These are phyloP conservation scores for Leccinum imitatum DNA, from an alignment of 768 basidiomycete genomes.

Conservation along the genomic window DNA sequence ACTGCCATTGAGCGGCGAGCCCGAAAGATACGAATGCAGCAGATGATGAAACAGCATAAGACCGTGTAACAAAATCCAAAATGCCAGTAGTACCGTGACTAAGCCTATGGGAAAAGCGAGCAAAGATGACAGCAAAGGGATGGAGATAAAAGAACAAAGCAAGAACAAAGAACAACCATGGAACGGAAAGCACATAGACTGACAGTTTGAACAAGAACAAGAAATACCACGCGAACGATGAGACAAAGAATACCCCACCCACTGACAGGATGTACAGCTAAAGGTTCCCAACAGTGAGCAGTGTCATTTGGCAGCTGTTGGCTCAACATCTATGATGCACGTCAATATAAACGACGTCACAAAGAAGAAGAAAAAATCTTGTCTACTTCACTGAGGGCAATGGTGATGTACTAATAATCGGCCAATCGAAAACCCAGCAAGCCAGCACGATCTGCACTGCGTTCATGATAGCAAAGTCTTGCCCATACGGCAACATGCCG, in stretches of 20 bases:
- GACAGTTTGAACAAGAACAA: slow-evolving; percentile 89
- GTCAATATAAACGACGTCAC: slow-evolving; percentile 4
- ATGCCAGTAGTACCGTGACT: slow-evolving; percentile 30
- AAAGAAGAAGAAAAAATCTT: slow-evolving; percentile 18
- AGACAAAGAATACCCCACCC: slow-evolving; percentile 82
- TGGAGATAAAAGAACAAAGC: slow-evolving; percentile 88
- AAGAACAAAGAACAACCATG: slow-evolving; percentile 89
- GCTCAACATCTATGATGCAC: slow-evolving; percentile 69
- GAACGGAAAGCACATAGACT: slow-evolving; percentile 78
- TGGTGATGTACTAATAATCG: slow-evolving; percentile 74
- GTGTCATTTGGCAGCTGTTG: slow-evolving; percentile 92
- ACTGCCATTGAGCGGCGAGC: slow-evolving; percentile 73
- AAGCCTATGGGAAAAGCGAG: slow-evolving; percentile 61
- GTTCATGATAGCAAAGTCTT: slow-evolving; percentile 67
- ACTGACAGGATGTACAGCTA: slow-evolving; percentile 76
- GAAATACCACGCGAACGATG: slow-evolving; percentile 86
- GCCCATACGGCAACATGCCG: slow-evolving; percentile 51
- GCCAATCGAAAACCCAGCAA: slow-evolving; percentile 81
- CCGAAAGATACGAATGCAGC: slow-evolving; percentile 94
- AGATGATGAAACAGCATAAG: slow-evolving; percentile 88
- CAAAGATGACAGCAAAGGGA: slow-evolving; percentile 69
- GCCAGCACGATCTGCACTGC: slow-evolving; percentile 66
- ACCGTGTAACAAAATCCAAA: slow-evolving; percentile 82
- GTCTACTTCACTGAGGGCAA: slow-evolving; percentile 58
- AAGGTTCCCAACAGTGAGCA: slow-evolving; percentile 79